A percentile compares a stretch with the other conserved stretches of the same genome.
Conservation (phyloP, 1,139 yeast species). For the Pichia inconspicua region DNA sequence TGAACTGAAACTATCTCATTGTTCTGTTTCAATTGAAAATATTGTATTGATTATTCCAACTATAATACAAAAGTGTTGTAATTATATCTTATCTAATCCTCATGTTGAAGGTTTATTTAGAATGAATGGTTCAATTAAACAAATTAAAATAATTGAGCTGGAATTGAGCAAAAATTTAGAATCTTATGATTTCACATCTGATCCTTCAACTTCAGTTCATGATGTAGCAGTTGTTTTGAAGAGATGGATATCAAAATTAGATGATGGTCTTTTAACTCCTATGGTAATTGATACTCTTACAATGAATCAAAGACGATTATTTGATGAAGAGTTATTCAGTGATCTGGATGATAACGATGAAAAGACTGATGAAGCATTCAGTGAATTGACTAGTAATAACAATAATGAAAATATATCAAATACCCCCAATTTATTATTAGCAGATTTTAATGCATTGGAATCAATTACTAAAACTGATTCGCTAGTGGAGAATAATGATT, state of each 20-base stretch:
- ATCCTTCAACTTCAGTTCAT: conserved; percentile 18
- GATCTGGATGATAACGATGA: conserved; percentile 6
- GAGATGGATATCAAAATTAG: conserved; percentile 28
- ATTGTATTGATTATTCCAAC: conserved; percentile 21
- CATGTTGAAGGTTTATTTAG: conserved; percentile 29
- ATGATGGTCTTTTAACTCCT: conserved; percentile 23
- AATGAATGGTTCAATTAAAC: conserved; percentile 28
- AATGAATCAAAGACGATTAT: conserved; percentile 1
- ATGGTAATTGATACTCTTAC: conserved; percentile 14
- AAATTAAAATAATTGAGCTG: conserved; percentile 24
- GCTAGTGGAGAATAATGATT: conserved; percentile 2
- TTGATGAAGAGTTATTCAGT: conserved; percentile 7
- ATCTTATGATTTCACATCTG: conserved; percentile 17
- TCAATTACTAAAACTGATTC: neutral
- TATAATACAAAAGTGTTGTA: conserved; percentile 26
- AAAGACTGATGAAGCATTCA: neutral
- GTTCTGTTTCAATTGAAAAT: conserved; percentile 1
- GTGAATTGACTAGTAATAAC: neutral
- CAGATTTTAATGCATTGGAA: neutral
- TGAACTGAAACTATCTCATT: conserved; percentile 18
- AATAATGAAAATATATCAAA: neutral
- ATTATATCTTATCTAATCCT: conserved; percentile 18
- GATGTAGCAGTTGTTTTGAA: conserved; percentile 31
- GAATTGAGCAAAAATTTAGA: conserved; percentile 12
- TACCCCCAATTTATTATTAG: neutral